A percentile compares a stretch with the other conserved stretches of the same genome.
Conservation (phyloP, 176 grass and related monocot genomes). For the Bolboschoenus planiculmis region DNA sequence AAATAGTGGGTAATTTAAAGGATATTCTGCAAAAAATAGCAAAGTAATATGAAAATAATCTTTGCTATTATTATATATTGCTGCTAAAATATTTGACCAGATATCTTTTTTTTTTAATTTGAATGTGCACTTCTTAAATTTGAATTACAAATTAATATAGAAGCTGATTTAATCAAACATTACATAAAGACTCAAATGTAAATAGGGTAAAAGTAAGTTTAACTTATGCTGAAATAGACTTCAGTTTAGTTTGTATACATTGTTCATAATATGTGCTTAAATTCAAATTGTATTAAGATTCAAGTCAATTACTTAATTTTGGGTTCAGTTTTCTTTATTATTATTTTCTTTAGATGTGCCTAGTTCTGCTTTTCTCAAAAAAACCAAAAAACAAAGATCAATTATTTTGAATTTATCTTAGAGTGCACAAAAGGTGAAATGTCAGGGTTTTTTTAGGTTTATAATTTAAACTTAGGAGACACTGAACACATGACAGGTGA, state of each 20-base stretch:
- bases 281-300: background rate
- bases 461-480: background rate
- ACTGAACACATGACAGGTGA: background rate
- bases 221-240: too few relatives aligned
- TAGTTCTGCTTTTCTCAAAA: too few relatives aligned
- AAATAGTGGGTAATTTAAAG: background rate
- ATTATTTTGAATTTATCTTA: background rate
- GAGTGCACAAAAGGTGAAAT: background rate
- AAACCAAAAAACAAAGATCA: too few relatives aligned
- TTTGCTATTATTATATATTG: background rate
- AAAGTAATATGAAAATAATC: background rate
- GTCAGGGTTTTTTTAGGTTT: background rate
- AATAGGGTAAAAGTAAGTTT: too few relatives aligned
- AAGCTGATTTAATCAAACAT: too few relatives aligned
- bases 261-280: background rate
- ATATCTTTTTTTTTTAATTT: too few relatives aligned
- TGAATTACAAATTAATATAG: too few relatives aligned
- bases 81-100: too few relatives aligned
- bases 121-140: too few relatives aligned
- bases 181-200: too few relatives aligned
- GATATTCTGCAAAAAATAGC: background rate
- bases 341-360: too few relatives aligned
- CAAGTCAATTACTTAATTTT: background rate
- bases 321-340: too few relatives aligned
- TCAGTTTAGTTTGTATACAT: background rate